Evolutionary conservation across 1,139 yeast genomes (phyloP), one percentile per base, ranked within the genome.

Genomic region (Taphrina confusa): DNA sequence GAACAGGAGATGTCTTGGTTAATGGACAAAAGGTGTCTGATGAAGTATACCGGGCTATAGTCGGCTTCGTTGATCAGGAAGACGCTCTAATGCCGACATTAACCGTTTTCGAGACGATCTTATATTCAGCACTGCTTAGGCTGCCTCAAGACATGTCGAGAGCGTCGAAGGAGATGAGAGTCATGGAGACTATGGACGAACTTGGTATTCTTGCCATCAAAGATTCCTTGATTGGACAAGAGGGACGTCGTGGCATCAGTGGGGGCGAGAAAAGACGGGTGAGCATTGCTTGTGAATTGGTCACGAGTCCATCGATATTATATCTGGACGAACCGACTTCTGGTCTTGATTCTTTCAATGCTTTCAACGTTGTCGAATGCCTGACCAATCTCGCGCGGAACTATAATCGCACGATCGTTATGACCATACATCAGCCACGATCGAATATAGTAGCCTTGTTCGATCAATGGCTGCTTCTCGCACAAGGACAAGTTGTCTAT

Each of bases 51-150:
- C 79, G 80, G 63, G 84, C 84, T 66, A 80, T 89, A 12, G 82
- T 87, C 64, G 98, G 97, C 0, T 92, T 90, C 77, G 98, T 92
- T n/a, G 97, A 92, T 71, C 98, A 92, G 73, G 97, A 92, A 68
- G 97, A 91, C 70, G 87, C 83, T 65, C 76, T 92, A 64, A 80
- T 92, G 66, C 95, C 97, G 5, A 92, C 98, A 0, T 77, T 92
- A 64, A 91, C 98, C 0, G 98, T 92, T 1, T 92, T 87, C 70
- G 98, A 92, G 73, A 92, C 97, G 0, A 95, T 92, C 39, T 78
- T 91, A 65, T 90, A 90, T 68, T 87, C 95, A 75, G 98, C 98
- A 0, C 75, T 92, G 63, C 77, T 92, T 63, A 80, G 97, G 66
- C 77, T 92, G 63, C 98, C 98, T 4, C 79, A 85, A 65, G 73